Conservation (phyloP, 257 asterid genomes). For the Striga asiatica region DNA sequence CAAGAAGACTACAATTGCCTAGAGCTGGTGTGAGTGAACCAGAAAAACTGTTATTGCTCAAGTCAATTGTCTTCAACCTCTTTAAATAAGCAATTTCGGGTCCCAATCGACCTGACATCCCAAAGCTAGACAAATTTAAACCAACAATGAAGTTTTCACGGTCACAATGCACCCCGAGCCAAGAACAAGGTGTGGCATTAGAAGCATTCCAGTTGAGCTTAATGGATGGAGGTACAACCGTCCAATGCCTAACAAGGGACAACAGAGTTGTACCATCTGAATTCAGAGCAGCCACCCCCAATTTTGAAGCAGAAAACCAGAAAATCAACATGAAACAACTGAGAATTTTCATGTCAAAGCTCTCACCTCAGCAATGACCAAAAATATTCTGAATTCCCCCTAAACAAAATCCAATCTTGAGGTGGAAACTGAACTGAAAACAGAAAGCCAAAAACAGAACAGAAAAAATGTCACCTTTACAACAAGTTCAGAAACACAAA, state of each 20-base stretch:
- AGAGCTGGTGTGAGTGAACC: constrained; percentile 20
- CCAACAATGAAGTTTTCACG: constrained; percentile 20
- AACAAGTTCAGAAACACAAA: not conserved
- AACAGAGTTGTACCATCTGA: constrained; percentile 53
- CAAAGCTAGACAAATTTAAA: constrained; percentile 37
- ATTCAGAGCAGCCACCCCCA: constrained; percentile 28
- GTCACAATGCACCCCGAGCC: constrained; percentile 69
- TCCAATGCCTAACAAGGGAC: constrained; percentile 52
- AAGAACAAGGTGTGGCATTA: constrained; percentile 64
- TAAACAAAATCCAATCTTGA: constrained; percentile 10
- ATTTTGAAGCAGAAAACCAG: constrained; percentile 20
- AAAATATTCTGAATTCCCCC: not conserved
- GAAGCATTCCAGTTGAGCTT: constrained; percentile 69
- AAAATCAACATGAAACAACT: constrained; percentile 23
- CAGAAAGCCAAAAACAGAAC: not conserved
- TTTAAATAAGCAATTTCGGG: constrained; percentile 44
- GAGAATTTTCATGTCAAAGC: constrained; percentile 20
- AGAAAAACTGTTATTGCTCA: constrained; percentile 33
- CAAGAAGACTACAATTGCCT: not conserved
- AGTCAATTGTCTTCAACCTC: constrained; percentile 33
- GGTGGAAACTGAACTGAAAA: constrained; percentile 1
- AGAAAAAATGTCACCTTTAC: not conserved
- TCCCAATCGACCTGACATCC: constrained; percentile 61
- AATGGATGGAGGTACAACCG: constrained; percentile 49
- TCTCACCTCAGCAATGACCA: not conserved